Percentiles rank a stretch among this genome's conserved stretches.
phyloP scores from a whole-genome alignment of 805 yeast species.

The Yarrowia sp. region DNA sequence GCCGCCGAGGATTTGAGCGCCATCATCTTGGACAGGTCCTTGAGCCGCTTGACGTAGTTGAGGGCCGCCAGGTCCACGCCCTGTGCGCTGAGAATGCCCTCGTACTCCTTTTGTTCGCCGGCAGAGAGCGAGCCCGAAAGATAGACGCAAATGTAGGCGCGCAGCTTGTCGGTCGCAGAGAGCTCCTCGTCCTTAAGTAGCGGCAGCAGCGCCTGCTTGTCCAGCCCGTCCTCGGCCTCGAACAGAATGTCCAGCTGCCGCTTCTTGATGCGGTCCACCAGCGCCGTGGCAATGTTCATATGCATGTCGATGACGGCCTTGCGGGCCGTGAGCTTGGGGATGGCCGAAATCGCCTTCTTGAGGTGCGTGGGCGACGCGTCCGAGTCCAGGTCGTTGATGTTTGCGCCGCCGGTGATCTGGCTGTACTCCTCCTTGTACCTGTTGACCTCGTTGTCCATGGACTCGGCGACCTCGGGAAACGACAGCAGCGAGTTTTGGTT shows the following conservation, averaged over 20 bases:
- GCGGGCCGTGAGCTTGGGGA: constrained; percentile 88
- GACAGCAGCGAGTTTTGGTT: constrained; percentile 76
- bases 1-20: constrained; percentile 40
- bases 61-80: constrained; percentile 61
- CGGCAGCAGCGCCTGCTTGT: constrained; percentile 48
- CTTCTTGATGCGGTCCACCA: constrained; percentile 79
- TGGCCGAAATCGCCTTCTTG: constrained; percentile 74
- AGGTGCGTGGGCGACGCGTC: constrained; percentile 45
- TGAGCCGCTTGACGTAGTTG: constrained; percentile 71
- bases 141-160: constrained; percentile 82
- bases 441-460: constrained; percentile 80
- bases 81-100: constrained; percentile 55
- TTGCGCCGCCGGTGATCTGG: constrained; percentile 75
- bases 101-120: constrained; percentile 60
- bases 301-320: constrained; percentile 91
- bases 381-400: constrained; percentile 66
- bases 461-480: constrained; percentile 98
- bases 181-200: constrained; percentile 58
- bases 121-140: constrained; percentile 49
- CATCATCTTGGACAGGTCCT: constrained; percentile 63
- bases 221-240: constrained; percentile 85
- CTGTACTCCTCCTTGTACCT: constrained; percentile 84
- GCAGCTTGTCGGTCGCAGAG: constrained; percentile 64
- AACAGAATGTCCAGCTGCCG: constrained; percentile 86
- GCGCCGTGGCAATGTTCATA: constrained; percentile 86